Base-by-base conservation (phyloP, 2,329 filamentous ascomycete genomes). In the Ceratocystis eucalypticola region DNA sequence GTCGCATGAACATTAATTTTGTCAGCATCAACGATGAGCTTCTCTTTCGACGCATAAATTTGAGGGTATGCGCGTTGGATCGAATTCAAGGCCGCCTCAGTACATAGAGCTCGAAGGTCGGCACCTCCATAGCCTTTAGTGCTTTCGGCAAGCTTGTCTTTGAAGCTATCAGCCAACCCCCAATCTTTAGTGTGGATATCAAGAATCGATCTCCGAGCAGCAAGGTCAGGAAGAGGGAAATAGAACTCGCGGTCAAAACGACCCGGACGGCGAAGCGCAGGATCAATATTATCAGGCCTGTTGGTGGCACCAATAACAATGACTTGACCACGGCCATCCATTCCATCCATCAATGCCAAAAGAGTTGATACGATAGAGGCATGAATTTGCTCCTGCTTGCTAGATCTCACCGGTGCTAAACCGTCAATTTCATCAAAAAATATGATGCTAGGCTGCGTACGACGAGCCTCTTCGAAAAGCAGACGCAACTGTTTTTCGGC, bases 291-390 rank as follows among this genome's bases (percentile, higher is more conserved):
- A 75, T 97, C 93, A 0, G 94, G 93, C 70, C 93, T 86, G 74
- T 99, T 99, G 67, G 93, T 99, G n/a, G 94, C 94, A 70, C 94
- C 94, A 72, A 99, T 97, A 45, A 99, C 92, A 73, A 99, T 96
- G 68, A 99, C 94, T 75, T 99, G 94, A 37, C 93, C 93, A 74
- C 92, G 87, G n/a, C 91, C 92, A 72, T 96, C 93, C 92, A 96
- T 96, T 69, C 92, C 92, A 75, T 96, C 92, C 92, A 96, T 96
- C 72, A 96, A 77, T 0, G 92, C 92, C 68, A 96, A 79, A n/a
- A 96, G 78, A 1, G 92, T 96, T 1, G 92, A 95, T 15, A 96
- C 93, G 70, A 99, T 99, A 1, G 93, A 97, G 5, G 94, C 91
- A 76, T 99, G 94, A 68, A 97, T 97, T 76, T 99, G 94, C 74